phyloP scores from a whole-genome alignment of 768 basidiomycete genomes.

The Chalciporus piperatus region DNA sequence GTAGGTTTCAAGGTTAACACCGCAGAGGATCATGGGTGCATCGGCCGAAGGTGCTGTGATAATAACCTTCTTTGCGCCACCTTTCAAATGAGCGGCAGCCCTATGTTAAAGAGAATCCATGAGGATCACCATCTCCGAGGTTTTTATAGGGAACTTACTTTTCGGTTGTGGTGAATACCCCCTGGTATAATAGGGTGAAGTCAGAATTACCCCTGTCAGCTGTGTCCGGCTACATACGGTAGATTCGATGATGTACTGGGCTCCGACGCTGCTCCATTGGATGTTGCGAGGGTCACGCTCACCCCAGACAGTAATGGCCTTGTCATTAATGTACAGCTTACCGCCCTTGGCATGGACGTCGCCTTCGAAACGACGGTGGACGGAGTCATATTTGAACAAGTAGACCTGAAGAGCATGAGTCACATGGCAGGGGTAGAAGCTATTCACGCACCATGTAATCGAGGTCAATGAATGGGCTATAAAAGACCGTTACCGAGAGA shows the following conservation, averaged over 20 bases:
- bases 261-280: slow-evolving; percentile 75
- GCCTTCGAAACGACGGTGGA: slow-evolving; percentile 91
- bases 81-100: slow-evolving; percentile 91
- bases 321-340: slow-evolving; percentile 84
- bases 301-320: slow-evolving; percentile 70
- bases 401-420: slow-evolving; percentile 61
- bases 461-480: slow-evolving; percentile 94
- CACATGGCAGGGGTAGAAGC: background rate
- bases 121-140: background rate
- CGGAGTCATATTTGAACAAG: slow-evolving; percentile 98
- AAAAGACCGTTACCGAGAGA: background rate
- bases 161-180: slow-evolving; percentile 96
- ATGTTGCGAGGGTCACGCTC: slow-evolving; percentile 89
- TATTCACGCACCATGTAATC: slow-evolving; percentile 80
- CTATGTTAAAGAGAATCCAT: slow-evolving; percentile 31
- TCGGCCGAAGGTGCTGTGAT: slow-evolving; percentile 98
- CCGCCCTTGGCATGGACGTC: slow-evolving; percentile 78
- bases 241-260: slow-evolving; percentile 94
- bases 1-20: slow-evolving; percentile 94
- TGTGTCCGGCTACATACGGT: slow-evolving; percentile 52
- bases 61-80: slow-evolving; percentile 99
- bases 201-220: slow-evolving; percentile 1
- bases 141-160: slow-evolving; percentile 44
- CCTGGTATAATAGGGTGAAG: slow-evolving; percentile 39
- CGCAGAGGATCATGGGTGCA: slow-evolving; percentile 91